A percentile compares a stretch with the other conserved stretches of the same genome.
Conservation (phyloP, 352 stramenopile genomes). For the Thalassiosira mediterranea region DNA sequence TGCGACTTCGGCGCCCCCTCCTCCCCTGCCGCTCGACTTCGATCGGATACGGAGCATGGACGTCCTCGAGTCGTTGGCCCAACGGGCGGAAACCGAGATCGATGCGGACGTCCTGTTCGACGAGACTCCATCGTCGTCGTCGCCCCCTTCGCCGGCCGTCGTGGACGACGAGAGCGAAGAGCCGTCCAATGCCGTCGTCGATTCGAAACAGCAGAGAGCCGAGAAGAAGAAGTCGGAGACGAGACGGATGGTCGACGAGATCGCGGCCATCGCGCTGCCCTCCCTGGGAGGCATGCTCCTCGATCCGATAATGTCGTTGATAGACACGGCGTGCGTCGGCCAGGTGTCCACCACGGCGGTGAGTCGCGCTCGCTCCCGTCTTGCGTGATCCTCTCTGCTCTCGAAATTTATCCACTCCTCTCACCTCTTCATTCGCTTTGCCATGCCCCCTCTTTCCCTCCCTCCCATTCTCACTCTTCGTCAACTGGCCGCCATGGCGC, state of each 20-base stretch:
- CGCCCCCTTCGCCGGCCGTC: not conserved
- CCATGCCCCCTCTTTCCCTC: no score
- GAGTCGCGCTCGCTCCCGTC: no score
- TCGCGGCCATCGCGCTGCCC: conserved; percentile 22
- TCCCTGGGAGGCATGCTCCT: conserved; percentile 34
- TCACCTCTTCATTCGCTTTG: no score
- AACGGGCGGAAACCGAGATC: not conserved
- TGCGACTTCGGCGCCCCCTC: not conserved
- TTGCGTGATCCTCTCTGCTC: no score
- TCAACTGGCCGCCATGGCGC: conserved; percentile 30
- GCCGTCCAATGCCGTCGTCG: not conserved
- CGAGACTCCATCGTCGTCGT: not conserved
- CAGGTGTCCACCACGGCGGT: conserved; percentile 28
- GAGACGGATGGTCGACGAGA: conserved; percentile 16
- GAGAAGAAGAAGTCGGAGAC: conserved; percentile 10
- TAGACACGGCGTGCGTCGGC: conserved; percentile 38
- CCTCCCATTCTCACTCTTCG: no score
- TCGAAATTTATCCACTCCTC: no score
- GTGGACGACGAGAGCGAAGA: not conserved
- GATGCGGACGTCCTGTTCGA: not conserved
- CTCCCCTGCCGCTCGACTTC: not conserved
- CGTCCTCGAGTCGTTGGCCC: not conserved
- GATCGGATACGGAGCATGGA: not conserved
- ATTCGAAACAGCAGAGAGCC: not conserved
- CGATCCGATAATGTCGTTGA: conserved; percentile 44